Evolutionary conservation across 768 basidiomycete genomes (phyloP), one percentile per base, ranked within the genome.

Genomic region (Agaricus sinodeliciosus): DNA sequence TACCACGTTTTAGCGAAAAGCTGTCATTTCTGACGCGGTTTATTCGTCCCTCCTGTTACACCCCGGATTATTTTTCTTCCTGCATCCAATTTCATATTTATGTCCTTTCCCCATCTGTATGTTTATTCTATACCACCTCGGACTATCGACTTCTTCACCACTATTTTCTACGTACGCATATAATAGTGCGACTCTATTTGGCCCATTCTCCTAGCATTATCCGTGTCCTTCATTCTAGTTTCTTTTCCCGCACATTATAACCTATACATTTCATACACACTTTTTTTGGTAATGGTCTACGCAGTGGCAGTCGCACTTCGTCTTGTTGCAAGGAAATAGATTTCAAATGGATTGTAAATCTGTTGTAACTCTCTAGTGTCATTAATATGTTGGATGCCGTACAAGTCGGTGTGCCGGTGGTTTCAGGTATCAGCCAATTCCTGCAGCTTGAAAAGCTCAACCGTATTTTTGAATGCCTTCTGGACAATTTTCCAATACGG

Each of bases 401-500:
- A n/a, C n/a, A n/a, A n/a, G n/a, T n/a, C n/a, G n/a, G n/a, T n/a
- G n/a, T n/a, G n/a, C n/a, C n/a, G n/a, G n/a, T n/a, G n/a, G n/a
- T n/a, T n/a, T n/a, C n/a, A 52, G 6, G 43, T 35, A 46, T 40
- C 44, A 19, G 22, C 36, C 22, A 52, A 45, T 15, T 52, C 51
- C n/a, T 44, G 43, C 12, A 52, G 25, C 27, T 40, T 28, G 27
- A 52, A 52, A 15, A 52, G 36, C 3, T 46, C 43, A 15, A 52
- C 37, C 7, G 51, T 46, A 19, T 52, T 52, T 25, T 39, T 52
- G 37, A 45, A 52, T 18, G 51, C 51, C 25, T 46, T 45, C 25
- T 52, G 51, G 3, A 45, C 51, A 18, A 52, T 52, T 16, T 44
- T 39, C 51, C 34, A 46, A 39, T 37, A 52, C 16, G 51, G 51